Conservation (phyloP, 768 basidiomycete genomes). For the Amanita phalloides region DNA sequence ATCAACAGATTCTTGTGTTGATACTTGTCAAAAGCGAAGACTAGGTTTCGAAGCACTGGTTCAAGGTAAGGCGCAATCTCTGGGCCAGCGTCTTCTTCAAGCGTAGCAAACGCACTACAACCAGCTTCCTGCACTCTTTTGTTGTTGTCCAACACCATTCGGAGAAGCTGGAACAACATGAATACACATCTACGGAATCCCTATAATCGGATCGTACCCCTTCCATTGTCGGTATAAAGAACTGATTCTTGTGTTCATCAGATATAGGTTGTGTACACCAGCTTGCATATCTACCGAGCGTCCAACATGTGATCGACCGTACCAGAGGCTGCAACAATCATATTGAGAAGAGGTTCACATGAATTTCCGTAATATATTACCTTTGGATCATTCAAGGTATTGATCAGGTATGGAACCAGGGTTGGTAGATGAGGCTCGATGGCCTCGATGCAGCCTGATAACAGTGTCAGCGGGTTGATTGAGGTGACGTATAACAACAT, state of each 20-base stretch:
- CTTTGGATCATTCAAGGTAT: slow-evolving; percentile 85
- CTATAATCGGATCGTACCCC: slow-evolving; percentile 43
- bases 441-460: slow-evolving; percentile 86
- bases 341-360: slow-evolving; percentile 4
- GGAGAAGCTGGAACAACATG: slow-evolving; percentile 58
- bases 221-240: slow-evolving; percentile 97
- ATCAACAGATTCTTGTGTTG: slow-evolving; percentile 99
- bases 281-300: slow-evolving; percentile 94
- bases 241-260: slow-evolving; percentile 80
- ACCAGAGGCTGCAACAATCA: slow-evolving; percentile 67
- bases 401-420: slow-evolving; percentile 87
- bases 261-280: slow-evolving; percentile 87
- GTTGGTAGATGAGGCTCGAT: slow-evolving; percentile 93
- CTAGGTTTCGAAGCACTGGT: slow-evolving; percentile 88
- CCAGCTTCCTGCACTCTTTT: slow-evolving; percentile 99
- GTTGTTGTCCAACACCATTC: slow-evolving; percentile 96
- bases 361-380: slow-evolving; percentile 27
- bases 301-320: slow-evolving; percentile 98
- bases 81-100: slow-evolving; percentile 92
- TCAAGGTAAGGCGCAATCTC: slow-evolving; percentile 91
- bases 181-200: slow-evolving; percentile 1
- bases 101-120: slow-evolving; percentile 95
- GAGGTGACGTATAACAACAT: slow-evolving; percentile 12
- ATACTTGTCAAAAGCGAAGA: slow-evolving; percentile 95
- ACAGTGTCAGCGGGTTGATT: slow-evolving; percentile 5